A percentile compares a stretch with the other conserved stretches of the same genome.
Conservation (phyloP, 2,329 filamentous ascomycete genomes). For the Laburnicola sp. region DNA sequence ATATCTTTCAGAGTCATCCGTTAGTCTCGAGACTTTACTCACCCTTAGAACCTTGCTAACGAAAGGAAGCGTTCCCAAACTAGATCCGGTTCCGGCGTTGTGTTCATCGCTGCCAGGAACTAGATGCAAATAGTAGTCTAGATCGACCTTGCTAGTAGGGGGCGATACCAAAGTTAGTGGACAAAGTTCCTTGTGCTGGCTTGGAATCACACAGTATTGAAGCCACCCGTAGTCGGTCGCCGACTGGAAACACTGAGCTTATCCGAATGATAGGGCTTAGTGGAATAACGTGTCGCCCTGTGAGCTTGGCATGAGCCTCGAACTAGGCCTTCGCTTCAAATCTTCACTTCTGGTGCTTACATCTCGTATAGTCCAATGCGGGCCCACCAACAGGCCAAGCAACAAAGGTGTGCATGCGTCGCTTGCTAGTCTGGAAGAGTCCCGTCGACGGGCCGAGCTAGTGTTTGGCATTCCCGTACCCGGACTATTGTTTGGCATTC, state of each 20-base stretch:
- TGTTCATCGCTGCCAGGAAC: background rate
- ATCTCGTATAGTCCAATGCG: background rate
- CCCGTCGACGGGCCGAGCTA: no score
- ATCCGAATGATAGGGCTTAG: background rate
- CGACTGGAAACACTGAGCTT: background rate
- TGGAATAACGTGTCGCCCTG: background rate
- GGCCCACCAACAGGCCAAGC: background rate
- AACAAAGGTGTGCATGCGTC: background rate
- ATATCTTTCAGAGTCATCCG: no score
- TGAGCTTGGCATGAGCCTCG: conserved; percentile 5
- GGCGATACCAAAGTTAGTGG: background rate
- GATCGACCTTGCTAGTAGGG: background rate
- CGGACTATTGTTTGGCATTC: no score
- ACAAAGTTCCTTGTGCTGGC: background rate
- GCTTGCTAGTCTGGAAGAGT: background rate
- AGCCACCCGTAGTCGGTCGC: background rate
- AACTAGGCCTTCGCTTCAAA: background rate
- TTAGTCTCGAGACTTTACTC: background rate
- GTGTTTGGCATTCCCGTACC: no score
- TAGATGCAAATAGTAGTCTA: background rate
- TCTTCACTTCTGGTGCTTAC: background rate
- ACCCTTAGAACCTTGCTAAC: background rate
- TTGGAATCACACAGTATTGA: background rate
- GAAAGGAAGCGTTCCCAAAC: background rate
- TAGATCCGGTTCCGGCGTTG: background rate